Evolutionary conservation across 116 monocot species (phyloP), one percentile per base, ranked within the genome.

Genomic region (Posidonia oceanica): DNA sequence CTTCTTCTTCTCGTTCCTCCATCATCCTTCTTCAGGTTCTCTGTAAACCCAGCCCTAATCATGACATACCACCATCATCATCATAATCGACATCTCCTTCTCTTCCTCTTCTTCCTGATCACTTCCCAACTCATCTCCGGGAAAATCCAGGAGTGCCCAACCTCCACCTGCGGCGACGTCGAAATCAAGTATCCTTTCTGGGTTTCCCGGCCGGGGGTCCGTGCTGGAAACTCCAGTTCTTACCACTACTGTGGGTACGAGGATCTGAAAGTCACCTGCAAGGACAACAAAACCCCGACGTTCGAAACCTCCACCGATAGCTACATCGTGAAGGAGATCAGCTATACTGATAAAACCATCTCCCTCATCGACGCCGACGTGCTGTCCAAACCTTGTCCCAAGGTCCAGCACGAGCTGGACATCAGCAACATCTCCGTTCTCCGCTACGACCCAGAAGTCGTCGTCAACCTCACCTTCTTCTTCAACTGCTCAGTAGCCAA

Each of bases 401-500:
- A 51, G 54, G 52, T 55, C 13, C 39, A 11, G 4, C 77, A 74
- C 67, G 72, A 74, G 65, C 16, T 74, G 39, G 66, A 73, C 59
- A 12, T 74, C 22, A 73, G n/a, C 21, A 8, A 3, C 40, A 5
- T 36, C 10, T 54, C 71, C 10, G 0, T 3, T 16, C n/a, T 84
- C 29, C 3, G 7, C 36, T 75, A 53, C 59, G 12, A 62, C 18
- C 2, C 55, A 17, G 14, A 13, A 18, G 71, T 64, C 16, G n/a
- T 16, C 18, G 59, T 61, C 59, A 60, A 80, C 68, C 69, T 69
- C 12, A 71, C 78, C 63, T 81, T 69, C 80, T 72, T 75, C 75
- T 40, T 75, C 72, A 77, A 77, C 76, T 5, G 22, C 41, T 3
- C 21, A 10, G 2, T 2, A 14, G 13, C 5, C 15, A 2, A 22